A percentile compares a stretch with the other conserved stretches of the same genome.
Conservation (phyloP, 1,284 basidiomycete genomes). For the Sanghuangporus weigelae region DNA sequence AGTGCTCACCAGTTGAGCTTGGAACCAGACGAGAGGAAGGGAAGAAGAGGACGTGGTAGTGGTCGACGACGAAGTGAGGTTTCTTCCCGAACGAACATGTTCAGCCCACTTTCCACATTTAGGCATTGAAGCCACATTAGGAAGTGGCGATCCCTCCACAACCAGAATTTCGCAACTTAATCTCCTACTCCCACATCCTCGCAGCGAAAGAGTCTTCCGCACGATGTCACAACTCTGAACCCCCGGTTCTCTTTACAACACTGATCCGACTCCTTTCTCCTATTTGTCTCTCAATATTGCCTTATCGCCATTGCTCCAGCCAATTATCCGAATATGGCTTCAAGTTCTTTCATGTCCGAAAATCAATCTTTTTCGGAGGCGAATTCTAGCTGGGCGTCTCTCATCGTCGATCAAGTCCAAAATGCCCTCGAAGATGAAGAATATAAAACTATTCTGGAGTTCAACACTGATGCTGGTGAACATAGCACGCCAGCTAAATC, state of each 20-base stretch:
- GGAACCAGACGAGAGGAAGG: neutral
- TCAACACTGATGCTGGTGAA: neutral
- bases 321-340: neutral
- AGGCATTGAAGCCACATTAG: neutral
- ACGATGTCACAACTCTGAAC: neutral
- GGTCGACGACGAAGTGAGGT: neutral
- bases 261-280: neutral
- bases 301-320: neutral
- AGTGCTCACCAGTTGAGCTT: neutral
- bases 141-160: neutral
- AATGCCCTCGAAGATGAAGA: constrained; percentile 4
- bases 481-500: neutral
- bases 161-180: neutral
- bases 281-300: neutral
- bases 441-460: neutral
- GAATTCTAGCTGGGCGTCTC: constrained; percentile 11
- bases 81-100: neutral
- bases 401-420: constrained; percentile 6
- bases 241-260: neutral
- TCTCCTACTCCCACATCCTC: neutral
- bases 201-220: neutral
- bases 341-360: neutral
- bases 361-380: constrained; percentile 9
- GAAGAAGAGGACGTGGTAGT: neutral
- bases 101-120: neutral